phyloP scores from a whole-genome alignment of 495 filamentous ascomycete species.

The Hypomontagnella monticulosa region DNA sequence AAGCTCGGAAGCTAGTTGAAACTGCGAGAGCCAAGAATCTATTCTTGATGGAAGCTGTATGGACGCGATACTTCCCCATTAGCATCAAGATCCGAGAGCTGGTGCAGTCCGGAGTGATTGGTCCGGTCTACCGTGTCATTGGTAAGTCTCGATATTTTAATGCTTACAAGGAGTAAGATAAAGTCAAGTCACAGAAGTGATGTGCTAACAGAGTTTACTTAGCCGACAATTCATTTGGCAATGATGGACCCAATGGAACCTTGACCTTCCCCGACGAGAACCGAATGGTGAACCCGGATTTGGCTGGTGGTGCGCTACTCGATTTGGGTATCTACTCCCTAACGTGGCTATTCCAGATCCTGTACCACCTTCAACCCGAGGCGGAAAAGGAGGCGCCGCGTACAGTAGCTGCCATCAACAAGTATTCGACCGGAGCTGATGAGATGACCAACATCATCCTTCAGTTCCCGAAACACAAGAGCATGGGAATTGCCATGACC shows the following conservation, averaged over 20 bases:
- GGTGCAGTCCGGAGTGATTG: constrained; percentile 74
- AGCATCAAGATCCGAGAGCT: constrained; percentile 78
- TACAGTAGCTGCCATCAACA: constrained; percentile 70
- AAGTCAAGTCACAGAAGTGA: neutral
- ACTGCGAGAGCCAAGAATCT: constrained; percentile 81
- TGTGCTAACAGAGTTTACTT: constrained; percentile 11
- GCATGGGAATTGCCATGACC: constrained; percentile 82
- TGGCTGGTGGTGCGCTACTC: constrained; percentile 85
- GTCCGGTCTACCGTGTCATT: constrained; percentile 77
- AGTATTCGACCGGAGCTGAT: constrained; percentile 86
- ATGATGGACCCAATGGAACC: constrained; percentile 50
- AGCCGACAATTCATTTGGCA: constrained; percentile 69
- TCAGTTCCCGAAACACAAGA: constrained; percentile 73
- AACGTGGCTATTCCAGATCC: constrained; percentile 92
- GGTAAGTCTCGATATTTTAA: constrained; percentile 48
- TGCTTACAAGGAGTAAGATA: neutral
- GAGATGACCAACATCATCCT: constrained; percentile 82
- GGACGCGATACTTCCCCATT: constrained; percentile 92
- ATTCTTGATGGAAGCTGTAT: constrained; percentile 96
- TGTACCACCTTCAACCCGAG: constrained; percentile 81
- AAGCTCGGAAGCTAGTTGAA: constrained; percentile 77
- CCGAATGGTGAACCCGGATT: constrained; percentile 86
- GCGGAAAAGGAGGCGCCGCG: constrained; percentile 59
- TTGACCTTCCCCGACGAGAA: constrained; percentile 64
- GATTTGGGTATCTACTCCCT: constrained; percentile 90